phyloP scores from a whole-genome alignment of 305 asterid genomes.

The Plantago coronopus region DNA sequence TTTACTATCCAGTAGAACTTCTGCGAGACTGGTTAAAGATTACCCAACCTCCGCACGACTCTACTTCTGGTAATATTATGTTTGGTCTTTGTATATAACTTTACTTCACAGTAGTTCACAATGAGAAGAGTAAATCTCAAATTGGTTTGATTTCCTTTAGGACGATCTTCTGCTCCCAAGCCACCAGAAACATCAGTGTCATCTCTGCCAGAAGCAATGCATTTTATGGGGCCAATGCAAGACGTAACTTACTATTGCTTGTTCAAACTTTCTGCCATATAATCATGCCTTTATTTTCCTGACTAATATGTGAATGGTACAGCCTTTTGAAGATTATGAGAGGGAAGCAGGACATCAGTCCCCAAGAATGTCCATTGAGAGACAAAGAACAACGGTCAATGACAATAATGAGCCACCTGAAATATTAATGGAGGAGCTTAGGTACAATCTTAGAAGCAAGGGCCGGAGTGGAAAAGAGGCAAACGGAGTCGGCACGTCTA shows the following conservation, averaged over 20 bases:
- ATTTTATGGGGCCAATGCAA: conserved; percentile 37
- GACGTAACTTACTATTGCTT: conserved; percentile 41
- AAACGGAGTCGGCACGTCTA: conserved; percentile 37
- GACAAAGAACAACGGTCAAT: conserved; percentile 35
- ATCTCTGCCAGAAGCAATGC: conserved; percentile 48
- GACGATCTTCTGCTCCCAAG: conserved; percentile 41
- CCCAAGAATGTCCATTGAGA: conserved; percentile 49
- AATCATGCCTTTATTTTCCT: conserved; percentile 18
- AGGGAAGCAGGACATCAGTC: conserved; percentile 41
- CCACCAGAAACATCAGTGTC: conserved; percentile 67
- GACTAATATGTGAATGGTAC: conserved; percentile 30
- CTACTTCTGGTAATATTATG: conserved; percentile 63
- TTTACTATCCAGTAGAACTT: conserved; percentile 66
- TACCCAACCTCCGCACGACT: conserved; percentile 60
- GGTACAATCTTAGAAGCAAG: conserved; percentile 33
- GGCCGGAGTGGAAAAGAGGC: conserved; percentile 29
- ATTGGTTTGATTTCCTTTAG: conserved; percentile 32
- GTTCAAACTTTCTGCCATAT: neutral
- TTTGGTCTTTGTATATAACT: conserved; percentile 15
- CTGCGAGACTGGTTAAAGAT: conserved; percentile 57
- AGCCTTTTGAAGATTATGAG: conserved; percentile 60
- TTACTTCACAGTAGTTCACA: conserved; percentile 15
- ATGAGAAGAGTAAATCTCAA: conserved; percentile 2
- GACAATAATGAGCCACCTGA: conserved; percentile 35
- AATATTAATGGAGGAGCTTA: conserved; percentile 42